Base-by-base conservation (phyloP, 2,329 filamentous ascomycete species). In the Niveomyces coronatus region DNA sequence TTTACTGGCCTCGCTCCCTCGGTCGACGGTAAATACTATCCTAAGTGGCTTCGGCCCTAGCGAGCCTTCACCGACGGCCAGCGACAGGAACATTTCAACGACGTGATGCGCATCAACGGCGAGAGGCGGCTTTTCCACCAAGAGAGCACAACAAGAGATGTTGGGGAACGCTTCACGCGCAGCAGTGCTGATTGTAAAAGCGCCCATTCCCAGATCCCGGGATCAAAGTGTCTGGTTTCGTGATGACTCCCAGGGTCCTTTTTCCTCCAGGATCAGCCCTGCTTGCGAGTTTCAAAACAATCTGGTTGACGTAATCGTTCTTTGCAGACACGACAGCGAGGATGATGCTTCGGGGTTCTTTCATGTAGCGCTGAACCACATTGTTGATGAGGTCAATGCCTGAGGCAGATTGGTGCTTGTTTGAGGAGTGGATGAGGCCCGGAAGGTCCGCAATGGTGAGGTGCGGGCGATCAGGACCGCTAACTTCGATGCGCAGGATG, bases 191-290 rank as follows among this genome's bases (percentile, higher is more conserved):
- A n/a, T n/a, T n/a, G n/a, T n/a, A n/a, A n/a, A n/a, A n/a, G n/a
- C 40, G 40, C 44, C 72, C 66, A 18, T 54, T 60, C 0, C 56
- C 60, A 0, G 66, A 67, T 3, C 47, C 49, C 3, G 31, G 37
- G 24, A 40, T 40, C 9, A 48, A 27, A 4, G 45, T 52, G 44
- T 77, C 72, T 0, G 71, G 71, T 49, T 76, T 77, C 0, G 74
- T 78, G 44, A 77, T 68, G 40, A 77, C 62, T 3, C 72, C 71
- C 0, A 77, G 49, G 0, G 72, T 76, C 3, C 71, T 66, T 1
- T 28, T 18, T 1, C 61, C 54, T 0, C 40, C 17, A 0, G 48
- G 3, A 29, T 37, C 30, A 19, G 14, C 2, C n/a, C 30, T 2
- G 24, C 30, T 11, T 6, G 39, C 39, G 10, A 41, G 34, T 4